Conservation (phyloP, 306 rosid species). For the Inga oerstediana region DNA sequence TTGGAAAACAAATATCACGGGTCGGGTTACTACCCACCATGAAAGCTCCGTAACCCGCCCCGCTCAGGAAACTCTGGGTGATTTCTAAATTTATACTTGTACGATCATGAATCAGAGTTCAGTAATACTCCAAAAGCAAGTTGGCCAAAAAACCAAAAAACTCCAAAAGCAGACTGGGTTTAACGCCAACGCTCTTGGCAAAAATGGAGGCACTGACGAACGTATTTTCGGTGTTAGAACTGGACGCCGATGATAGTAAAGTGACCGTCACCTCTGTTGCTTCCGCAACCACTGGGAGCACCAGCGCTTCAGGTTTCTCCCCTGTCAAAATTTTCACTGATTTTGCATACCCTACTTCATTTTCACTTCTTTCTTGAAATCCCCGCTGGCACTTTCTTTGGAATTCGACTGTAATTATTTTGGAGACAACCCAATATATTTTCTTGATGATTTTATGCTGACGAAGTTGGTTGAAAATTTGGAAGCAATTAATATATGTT, state of each 20-base stretch:
- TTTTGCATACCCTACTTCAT: neutral
- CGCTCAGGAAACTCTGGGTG: neutral
- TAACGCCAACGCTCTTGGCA: neutral
- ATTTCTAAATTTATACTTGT: neutral
- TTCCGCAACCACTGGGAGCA: slow-evolving; percentile 18
- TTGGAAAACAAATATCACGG: no score
- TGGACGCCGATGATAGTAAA: slow-evolving; percentile 64
- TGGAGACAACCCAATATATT: neutral
- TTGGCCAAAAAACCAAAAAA: no score
- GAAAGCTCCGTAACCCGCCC: neutral
- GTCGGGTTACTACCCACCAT: neutral
- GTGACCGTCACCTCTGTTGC: slow-evolving; percentile 24
- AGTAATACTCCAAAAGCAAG: no score
- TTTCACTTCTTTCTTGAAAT: neutral
- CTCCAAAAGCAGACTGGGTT: neutral
- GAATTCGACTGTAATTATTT: slow-evolving; percentile 25
- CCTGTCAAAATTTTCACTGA: neutral
- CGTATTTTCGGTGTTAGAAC: slow-evolving; percentile 64
- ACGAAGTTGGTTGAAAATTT: slow-evolving; percentile 1
- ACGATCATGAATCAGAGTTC: neutral
- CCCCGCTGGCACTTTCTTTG: neutral
- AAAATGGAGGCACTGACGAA: slow-evolving; percentile 59
- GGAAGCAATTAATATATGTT: neutral
- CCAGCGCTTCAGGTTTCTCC: slow-evolving; percentile 11
- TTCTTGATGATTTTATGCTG: slow-evolving; percentile 17